Evolutionary conservation across 805 yeast species (phyloP).

Genomic region (Wickerhamiella cacticola): DNA sequence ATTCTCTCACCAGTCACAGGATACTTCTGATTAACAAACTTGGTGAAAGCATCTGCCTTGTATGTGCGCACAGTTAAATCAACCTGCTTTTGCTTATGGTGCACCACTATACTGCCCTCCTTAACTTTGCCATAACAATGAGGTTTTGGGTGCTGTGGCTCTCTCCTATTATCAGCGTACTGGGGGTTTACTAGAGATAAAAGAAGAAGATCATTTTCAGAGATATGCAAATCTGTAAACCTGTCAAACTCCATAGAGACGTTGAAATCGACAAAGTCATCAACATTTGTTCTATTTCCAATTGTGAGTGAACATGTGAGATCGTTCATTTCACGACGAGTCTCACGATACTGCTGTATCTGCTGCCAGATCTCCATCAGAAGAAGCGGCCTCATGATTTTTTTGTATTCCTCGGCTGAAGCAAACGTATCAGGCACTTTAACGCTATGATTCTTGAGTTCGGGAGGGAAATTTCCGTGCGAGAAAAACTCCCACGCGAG

Average conservation of each 20-base stretch:
- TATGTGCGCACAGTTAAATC: conserved; percentile 66
- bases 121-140: conserved; percentile 73
- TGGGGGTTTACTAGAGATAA: conserved; percentile 34
- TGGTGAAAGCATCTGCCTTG: conserved; percentile 36
- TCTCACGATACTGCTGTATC: conserved; percentile 57
- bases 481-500: conserved; percentile 66
- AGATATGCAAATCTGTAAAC: conserved; percentile 40
- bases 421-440: conserved; percentile 46
- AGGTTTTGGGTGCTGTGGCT: background rate
- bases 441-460: conserved; percentile 29
- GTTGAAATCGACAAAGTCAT: conserved; percentile 77
- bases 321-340: conserved; percentile 30
- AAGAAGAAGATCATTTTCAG: conserved; percentile 68
- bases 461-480: conserved; percentile 42
- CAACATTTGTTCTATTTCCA: conserved; percentile 73
- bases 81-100: conserved; percentile 35
- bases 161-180: background rate
- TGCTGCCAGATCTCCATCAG: conserved; percentile 92
- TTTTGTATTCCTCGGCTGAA: conserved; percentile 52
- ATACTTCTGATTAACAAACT: conserved; percentile 49
- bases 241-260: conserved; percentile 50
- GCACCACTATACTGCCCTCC: conserved; percentile 41
- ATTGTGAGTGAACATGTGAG: conserved; percentile 53
- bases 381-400: conserved; percentile 64
- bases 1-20: conserved; percentile 58